Evolutionary conservation across 352 stramenopile genomes (phyloP).

Genomic region (Globisporangium sylvaticum): DNA sequence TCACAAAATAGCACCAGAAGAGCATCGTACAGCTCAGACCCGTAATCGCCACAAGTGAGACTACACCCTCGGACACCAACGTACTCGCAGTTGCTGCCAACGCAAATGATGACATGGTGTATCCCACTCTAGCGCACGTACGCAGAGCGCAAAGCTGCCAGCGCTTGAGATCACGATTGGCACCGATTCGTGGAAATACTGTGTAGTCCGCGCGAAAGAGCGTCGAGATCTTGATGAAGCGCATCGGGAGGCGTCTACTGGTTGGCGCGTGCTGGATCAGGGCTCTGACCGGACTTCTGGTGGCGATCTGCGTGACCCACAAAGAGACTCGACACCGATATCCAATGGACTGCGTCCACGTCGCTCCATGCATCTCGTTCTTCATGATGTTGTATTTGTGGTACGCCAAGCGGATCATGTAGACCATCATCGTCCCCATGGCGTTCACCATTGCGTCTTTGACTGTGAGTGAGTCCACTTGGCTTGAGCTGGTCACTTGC

Average conservation of each 20-base stretch:
- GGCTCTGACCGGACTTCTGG: background rate
- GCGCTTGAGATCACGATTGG: background rate
- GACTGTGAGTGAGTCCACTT: background rate
- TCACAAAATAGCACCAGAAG: background rate
- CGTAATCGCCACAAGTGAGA: background rate
- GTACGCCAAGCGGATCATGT: background rate
- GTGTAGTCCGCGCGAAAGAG: background rate
- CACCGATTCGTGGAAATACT: background rate
- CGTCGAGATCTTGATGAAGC: slow-evolving; percentile 4
- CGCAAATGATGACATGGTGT: background rate
- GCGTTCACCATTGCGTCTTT: background rate
- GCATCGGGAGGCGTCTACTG: background rate
- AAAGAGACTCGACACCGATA: background rate
- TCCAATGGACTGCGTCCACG: slow-evolving; percentile 6
- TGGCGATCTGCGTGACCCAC: background rate
- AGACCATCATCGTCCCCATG: slow-evolving; percentile 3
- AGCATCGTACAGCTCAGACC: background rate
- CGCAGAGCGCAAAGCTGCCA: background rate
- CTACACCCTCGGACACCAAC: background rate
- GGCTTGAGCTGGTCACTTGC: background rate
- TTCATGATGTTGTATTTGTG: slow-evolving; percentile 9
- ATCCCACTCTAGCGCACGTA: background rate
- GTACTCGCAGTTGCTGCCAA: background rate
- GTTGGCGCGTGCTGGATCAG: background rate
- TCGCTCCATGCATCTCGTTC: background rate